These are phyloP conservation scores for Hydrangea macrophylla DNA, from an alignment of 148 eudicot species.

Conservation along the genomic window DNA sequence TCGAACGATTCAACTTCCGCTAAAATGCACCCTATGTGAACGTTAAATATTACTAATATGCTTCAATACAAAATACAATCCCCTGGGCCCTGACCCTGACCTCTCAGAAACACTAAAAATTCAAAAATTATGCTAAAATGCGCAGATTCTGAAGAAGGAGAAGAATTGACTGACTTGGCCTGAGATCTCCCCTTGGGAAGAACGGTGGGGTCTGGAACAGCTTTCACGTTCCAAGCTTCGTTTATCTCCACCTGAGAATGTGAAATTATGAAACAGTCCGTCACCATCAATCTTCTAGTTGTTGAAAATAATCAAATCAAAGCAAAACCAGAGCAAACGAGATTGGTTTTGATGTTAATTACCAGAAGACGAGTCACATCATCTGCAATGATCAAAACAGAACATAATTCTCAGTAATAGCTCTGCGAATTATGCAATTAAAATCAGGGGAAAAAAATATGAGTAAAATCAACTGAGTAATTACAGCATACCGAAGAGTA, in stretches of 20 bases:
- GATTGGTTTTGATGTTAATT: constrained; percentile 7
- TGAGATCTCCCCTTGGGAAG: constrained; percentile 81
- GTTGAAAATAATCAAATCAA: neutral
- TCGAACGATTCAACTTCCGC: neutral
- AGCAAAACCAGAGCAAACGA: neutral
- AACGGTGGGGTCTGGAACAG: constrained; percentile 61
- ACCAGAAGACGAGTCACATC: constrained; percentile 94
- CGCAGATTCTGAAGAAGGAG: neutral
- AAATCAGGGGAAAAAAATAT: neutral
- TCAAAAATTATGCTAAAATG: neutral
- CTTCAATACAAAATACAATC: neutral
- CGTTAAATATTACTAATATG: neutral
- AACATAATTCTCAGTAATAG: neutral
- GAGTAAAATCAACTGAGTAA: neutral
- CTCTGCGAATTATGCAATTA: neutral
- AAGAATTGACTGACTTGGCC: constrained; percentile 65
- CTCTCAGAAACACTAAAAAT: neutral
- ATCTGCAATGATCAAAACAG: constrained; percentile 42
- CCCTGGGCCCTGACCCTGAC: too few relatives aligned
- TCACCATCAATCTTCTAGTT: neutral
- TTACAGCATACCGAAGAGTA: constrained; percentile 57
- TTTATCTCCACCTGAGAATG: constrained; percentile 69
- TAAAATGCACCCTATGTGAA: neutral
- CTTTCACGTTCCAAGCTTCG: constrained; percentile 86
- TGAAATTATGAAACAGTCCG: neutral